Percentiles rank a stretch among this genome's conserved stretches.
Evolutionary conservation across 75 land plant genomes (phyloP).

Genomic region (Sequoia sempervirens): DNA sequence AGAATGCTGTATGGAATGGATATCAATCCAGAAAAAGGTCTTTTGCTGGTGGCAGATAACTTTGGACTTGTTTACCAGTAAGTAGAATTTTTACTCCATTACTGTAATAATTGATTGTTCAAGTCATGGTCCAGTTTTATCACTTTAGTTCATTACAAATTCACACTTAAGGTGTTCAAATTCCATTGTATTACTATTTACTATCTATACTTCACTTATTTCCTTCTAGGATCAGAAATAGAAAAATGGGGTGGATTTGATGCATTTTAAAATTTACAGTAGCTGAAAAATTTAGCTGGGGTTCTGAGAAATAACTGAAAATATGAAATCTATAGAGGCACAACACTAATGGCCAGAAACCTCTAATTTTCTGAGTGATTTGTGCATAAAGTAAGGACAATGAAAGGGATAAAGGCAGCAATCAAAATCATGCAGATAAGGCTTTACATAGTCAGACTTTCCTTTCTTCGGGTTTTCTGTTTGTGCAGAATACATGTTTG

Average conservation of each 20-base stretch:
- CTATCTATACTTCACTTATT: neutral
- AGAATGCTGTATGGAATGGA: conserved; percentile 96
- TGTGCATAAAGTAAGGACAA: neutral
- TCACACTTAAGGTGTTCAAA: neutral
- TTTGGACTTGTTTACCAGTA: conserved; percentile 84
- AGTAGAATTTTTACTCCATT: conserved; percentile 10
- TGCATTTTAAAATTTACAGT: neutral
- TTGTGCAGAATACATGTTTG: neutral
- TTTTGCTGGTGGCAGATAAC: conserved; percentile 79
- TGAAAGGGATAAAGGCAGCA: neutral
- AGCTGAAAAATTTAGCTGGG: neutral
- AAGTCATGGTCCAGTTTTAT: conserved; percentile 2
- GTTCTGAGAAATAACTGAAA: neutral
- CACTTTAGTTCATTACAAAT: neutral
- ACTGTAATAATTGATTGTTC: neutral
- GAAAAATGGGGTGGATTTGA: neutral
- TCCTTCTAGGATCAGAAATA: neutral
- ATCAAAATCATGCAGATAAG: neutral
- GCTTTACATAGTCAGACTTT: neutral
- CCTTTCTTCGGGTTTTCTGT: neutral
- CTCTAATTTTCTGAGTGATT: neutral
- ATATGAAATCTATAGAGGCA: neutral
- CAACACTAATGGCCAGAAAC: neutral
- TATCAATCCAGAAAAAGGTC: conserved; percentile 46
- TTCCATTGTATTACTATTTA: neutral